Evolutionary conservation across 225 moss, liverwort and hornwort species (phyloP).

Genomic region (Polytrichum commune): DNA sequence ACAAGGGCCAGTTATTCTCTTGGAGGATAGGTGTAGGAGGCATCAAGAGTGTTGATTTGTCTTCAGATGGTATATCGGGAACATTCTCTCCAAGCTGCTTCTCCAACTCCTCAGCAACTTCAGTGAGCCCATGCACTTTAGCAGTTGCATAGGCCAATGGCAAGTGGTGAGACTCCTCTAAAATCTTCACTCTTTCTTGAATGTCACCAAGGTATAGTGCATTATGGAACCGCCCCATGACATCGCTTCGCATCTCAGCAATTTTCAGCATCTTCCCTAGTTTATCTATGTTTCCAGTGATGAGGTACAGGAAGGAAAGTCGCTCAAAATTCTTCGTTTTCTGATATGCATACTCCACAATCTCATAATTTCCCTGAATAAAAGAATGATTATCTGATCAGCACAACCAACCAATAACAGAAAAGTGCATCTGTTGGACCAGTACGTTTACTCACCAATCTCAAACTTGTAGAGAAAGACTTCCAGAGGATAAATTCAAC

Average conservation of each 20-base stretch:
- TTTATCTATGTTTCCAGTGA: conserved; percentile 87
- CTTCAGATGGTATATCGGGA: conserved; percentile 60
- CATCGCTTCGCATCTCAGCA: conserved; percentile 91
- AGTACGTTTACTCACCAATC: too few relatives aligned
- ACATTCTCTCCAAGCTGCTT: conserved; percentile 62
- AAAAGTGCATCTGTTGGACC: too few relatives aligned
- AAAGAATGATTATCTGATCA: too few relatives aligned
- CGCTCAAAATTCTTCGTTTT: conserved; percentile 98
- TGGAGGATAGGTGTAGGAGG: conserved; percentile 82
- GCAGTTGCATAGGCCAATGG: conserved; percentile 89
- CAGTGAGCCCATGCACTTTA: conserved; percentile 69
- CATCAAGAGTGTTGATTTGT: conserved; percentile 59
- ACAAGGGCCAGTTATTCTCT: conserved; percentile 93
- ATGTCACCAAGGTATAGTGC: conserved; percentile 90
- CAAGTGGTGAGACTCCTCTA: conserved; percentile 87
- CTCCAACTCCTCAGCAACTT: conserved; percentile 61
- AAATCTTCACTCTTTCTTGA: conserved; percentile 77
- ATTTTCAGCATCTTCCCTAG: conserved; percentile 95
- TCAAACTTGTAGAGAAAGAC: too few relatives aligned
- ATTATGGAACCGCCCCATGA: conserved; percentile 99
- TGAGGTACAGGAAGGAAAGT: conserved; percentile 88
- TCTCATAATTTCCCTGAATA: conserved; percentile 79
- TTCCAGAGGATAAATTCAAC: too few relatives aligned
- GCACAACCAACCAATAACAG: too few relatives aligned
- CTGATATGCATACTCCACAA: conserved; percentile 94